A percentile compares a stretch with the other conserved stretches of the same genome.
Evolutionary conservation across 2,329 filamentous ascomycete genomes (phyloP).

Genomic region (Microdochium bolleyi): DNA sequence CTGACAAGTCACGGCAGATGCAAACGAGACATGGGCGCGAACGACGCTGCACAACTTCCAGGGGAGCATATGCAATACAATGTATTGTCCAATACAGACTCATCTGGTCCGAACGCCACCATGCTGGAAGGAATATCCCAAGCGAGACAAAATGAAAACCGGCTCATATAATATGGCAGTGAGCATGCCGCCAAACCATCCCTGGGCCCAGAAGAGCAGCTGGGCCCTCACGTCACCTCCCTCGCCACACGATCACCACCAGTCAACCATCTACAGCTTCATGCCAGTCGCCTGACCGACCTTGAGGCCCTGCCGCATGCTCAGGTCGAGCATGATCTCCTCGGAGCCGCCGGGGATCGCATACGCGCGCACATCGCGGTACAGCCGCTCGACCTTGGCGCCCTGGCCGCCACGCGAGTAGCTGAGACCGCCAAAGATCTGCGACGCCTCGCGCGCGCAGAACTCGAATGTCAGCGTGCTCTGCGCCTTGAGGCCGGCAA

Average conservation of each 20-base stretch:
- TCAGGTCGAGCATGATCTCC: conserved; percentile 98
- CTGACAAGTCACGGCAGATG: too few relatives aligned
- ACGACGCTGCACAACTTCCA: too few relatives aligned
- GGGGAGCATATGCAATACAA: not conserved
- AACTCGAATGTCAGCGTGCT: conserved; percentile 93
- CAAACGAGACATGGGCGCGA: too few relatives aligned
- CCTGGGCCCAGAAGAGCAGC: too few relatives aligned
- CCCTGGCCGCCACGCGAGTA: conserved; percentile 93
- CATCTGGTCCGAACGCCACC: not conserved
- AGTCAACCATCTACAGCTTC: conserved; percentile 61
- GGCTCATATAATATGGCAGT: not conserved
- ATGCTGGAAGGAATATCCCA: not conserved
- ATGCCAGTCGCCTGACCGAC: conserved; percentile 90
- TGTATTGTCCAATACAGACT: not conserved
- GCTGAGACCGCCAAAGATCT: conserved; percentile 93
- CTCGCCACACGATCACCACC: not conserved
- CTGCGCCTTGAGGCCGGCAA: conserved; percentile 90
- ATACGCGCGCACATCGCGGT: conserved; percentile 91
- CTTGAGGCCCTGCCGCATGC: conserved; percentile 81
- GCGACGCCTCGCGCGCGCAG: conserved; percentile 89
- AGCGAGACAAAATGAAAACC: not conserved
- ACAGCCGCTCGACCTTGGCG: conserved; percentile 88
- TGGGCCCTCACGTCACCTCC: too few relatives aligned
- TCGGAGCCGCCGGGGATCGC: conserved; percentile 93
- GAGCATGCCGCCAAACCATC: not conserved